Conservation (phyloP, 1,284 basidiomycete genomes). For the Inonotus obliquus region DNA sequence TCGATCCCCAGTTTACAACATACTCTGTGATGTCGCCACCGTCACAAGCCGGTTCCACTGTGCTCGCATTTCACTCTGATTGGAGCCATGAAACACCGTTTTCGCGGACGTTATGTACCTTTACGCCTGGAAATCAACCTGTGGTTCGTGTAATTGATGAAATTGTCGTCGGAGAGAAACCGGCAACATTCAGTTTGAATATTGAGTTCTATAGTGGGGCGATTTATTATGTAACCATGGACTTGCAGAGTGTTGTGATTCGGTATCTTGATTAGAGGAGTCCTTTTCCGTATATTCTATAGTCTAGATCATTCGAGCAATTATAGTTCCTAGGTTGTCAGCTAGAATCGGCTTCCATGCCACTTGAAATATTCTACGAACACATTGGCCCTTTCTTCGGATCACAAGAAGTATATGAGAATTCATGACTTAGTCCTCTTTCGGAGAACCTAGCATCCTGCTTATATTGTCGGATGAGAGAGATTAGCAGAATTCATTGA, state of each 20-base stretch:
- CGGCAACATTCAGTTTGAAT: constrained; percentile 2
- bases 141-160: neutral
- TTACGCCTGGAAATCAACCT: neutral
- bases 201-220: constrained; percentile 17
- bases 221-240: constrained; percentile 8
- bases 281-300: neutral
- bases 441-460: no score
- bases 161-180: neutral
- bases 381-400: no score
- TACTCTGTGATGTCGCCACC: constrained; percentile 12
- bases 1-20: neutral
- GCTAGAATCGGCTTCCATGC: no score
- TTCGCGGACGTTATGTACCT: constrained; percentile 3
- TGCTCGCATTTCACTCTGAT: constrained; percentile 10
- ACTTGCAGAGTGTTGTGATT: constrained; percentile 3
- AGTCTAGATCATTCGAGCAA: no score
- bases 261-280: constrained; percentile 13
- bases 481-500: neutral
- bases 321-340: no score
- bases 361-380: no score
- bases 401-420: no score
- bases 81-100: neutral
- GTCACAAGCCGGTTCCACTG: constrained; percentile 4
- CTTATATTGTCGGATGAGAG: no score
- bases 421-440: no score